Evolutionary conservation across 352 stramenopile genomes (phyloP).

Genomic region (Phytophthora tubulina): DNA sequence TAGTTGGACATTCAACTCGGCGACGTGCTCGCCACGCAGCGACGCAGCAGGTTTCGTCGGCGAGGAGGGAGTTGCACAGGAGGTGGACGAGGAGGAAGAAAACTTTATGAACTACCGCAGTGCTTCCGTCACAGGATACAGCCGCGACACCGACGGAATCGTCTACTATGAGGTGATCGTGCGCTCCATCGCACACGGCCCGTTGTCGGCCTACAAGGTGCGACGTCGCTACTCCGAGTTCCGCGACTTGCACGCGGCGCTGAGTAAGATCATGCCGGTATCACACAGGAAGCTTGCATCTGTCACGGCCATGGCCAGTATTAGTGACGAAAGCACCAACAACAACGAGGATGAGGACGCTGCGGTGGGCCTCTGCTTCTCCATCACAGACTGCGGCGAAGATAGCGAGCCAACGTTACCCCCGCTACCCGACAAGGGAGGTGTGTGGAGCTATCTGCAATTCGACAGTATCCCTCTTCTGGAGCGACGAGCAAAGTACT

Average conservation of each 20-base stretch:
- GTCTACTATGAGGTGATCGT: conserved; percentile 88
- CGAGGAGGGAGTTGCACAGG: conserved; percentile 22
- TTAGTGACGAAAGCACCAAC: conserved; percentile 36
- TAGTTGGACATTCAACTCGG: conserved; percentile 42
- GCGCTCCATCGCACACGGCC: conserved; percentile 62
- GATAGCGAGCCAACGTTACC: conserved; percentile 45
- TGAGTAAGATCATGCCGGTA: conserved; percentile 67
- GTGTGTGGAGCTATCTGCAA: conserved; percentile 78
- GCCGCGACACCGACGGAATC: conserved; percentile 73
- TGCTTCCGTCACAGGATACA: conserved; percentile 78
- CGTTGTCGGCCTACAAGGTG: conserved; percentile 84
- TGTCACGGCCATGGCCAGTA: conserved; percentile 44
- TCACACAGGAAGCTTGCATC: conserved; percentile 39
- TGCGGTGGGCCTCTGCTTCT: conserved; percentile 28
- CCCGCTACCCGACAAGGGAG: conserved; percentile 72
- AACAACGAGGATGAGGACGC: conserved; percentile 30
- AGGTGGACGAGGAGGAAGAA: conserved; percentile 54
- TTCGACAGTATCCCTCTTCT: conserved; percentile 71
- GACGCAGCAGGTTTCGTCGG: conserved; percentile 15
- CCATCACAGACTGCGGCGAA: conserved; percentile 31
- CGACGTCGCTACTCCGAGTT: conserved; percentile 84
- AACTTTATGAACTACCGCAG: conserved; percentile 81
- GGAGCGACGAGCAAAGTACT: conserved; percentile 68
- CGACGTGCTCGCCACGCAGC: conserved; percentile 38
- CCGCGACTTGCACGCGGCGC: conserved; percentile 55